phyloP scores from a whole-genome alignment of 1,139 yeast genomes.

The Nakaseomyces sp. region DNA sequence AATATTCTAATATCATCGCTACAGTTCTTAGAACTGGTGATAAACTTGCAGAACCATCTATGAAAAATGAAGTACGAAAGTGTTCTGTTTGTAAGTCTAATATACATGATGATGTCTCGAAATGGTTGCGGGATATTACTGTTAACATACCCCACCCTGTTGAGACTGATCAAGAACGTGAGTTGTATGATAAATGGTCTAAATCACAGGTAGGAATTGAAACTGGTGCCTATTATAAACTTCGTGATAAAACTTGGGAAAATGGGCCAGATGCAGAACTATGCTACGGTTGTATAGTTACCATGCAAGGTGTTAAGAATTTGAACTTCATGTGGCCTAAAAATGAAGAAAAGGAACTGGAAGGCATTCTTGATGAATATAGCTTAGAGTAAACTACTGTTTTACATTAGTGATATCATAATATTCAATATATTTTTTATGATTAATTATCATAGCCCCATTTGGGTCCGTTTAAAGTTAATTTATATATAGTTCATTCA shows the following conservation, averaged over 20 bases:
- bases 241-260: slow-evolving; percentile 14
- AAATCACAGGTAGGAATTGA: slow-evolving; percentile 14
- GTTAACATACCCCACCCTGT: slow-evolving; percentile 51
- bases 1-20: slow-evolving; percentile 84
- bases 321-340: slow-evolving; percentile 50
- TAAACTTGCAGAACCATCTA: slow-evolving; percentile 52
- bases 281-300: slow-evolving; percentile 75
- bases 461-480: too few species aligned
- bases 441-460: neutral
- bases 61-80: slow-evolving; percentile 9
- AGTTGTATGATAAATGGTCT: slow-evolving; percentile 34
- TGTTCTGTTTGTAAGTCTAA: slow-evolving; percentile 49
- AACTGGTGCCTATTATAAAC: slow-evolving; percentile 11
- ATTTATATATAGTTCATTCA: neutral
- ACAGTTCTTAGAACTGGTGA: slow-evolving; percentile 89
- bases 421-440: too few species aligned
- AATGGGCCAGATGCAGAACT: slow-evolving; percentile 31
- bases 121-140: slow-evolving; percentile 70
- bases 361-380: slow-evolving; percentile 43
- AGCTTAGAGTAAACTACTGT: slow-evolving; percentile 33
- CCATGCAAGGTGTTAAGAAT: slow-evolving; percentile 40
- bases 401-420: too few species aligned
- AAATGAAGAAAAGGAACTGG: slow-evolving; percentile 27
- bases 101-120: slow-evolving; percentile 48
- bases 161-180: slow-evolving; percentile 41